These are phyloP conservation scores for Alopecurus myosuroides DNA, from an alignment of 176 grass and related monocot genomes.

Conservation along the genomic window DNA sequence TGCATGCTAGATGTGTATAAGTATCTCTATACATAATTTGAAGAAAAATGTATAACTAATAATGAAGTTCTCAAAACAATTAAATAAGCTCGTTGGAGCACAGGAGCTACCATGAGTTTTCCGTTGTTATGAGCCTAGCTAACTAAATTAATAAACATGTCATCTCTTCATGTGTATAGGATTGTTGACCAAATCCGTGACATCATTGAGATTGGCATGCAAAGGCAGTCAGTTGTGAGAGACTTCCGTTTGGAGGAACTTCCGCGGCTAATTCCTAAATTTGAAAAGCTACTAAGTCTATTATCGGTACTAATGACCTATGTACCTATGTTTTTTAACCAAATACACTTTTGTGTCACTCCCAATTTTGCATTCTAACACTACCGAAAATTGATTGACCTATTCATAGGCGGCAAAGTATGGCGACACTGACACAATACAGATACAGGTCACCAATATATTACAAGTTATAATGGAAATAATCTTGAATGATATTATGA, in stretches of 20 bases:
- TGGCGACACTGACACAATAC: slow-evolving; percentile 27
- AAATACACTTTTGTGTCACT: not conserved
- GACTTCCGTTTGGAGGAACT: slow-evolving; percentile 66
- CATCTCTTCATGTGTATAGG: slow-evolving; percentile 29
- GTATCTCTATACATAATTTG: too few species aligned
- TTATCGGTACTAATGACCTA: slow-evolving; percentile 37
- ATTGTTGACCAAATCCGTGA: slow-evolving; percentile 28
- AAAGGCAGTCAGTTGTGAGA: not conserved
- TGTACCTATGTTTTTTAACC: not conserved
- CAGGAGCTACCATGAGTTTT: too few species aligned
- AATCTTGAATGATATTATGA: slow-evolving; percentile 71
- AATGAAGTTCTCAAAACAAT: too few species aligned
- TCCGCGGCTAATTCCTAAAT: slow-evolving; percentile 60
- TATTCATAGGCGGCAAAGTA: slow-evolving; percentile 52
- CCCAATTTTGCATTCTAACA: not conserved
- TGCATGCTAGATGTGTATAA: too few species aligned
- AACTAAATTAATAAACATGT: too few species aligned
- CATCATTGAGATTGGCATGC: slow-evolving; percentile 28
- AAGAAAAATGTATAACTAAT: too few species aligned
- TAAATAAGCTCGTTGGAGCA: too few species aligned
- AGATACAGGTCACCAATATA: slow-evolving; percentile 54
- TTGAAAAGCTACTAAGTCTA: slow-evolving; percentile 55
- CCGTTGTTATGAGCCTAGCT: not conserved
- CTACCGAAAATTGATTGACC: not conserved
- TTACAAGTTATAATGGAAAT: slow-evolving; percentile 91